phyloP scores from a whole-genome alignment of 208 protist genomes.

The Leptomonas pyrrhocoris region DNA sequence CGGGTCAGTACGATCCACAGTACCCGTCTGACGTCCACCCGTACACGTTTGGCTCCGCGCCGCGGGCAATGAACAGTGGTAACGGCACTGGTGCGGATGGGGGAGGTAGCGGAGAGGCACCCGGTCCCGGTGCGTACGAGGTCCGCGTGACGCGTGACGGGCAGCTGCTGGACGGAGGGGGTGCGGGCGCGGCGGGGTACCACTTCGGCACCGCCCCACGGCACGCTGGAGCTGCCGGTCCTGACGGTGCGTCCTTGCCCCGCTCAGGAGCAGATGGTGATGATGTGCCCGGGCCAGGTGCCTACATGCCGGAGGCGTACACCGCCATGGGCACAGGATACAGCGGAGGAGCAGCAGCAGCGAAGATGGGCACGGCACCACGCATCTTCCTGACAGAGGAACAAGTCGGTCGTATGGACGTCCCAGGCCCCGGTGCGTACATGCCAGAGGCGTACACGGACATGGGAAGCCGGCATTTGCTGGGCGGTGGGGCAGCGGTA shows the following conservation, averaged over 20 bases:
- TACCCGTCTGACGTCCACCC: conserved; percentile 9
- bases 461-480: neutral
- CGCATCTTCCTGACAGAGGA: neutral
- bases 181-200: neutral
- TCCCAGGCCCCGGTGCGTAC: conserved; percentile 18
- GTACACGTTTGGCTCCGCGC: conserved; percentile 14
- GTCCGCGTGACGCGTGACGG: conserved; percentile 21
- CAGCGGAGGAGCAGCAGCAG: neutral
- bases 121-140: conserved; percentile 55
- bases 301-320: conserved; percentile 11
- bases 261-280: too few species aligned
- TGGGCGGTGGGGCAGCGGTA: neutral
- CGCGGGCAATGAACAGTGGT: neutral
- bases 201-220: conserved; percentile 21
- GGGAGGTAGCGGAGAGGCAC: neutral
- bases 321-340: neutral
- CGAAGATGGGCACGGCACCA: conserved; percentile 4
- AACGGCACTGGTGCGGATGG: neutral
- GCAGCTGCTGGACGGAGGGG: neutral
- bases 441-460: conserved; percentile 8
- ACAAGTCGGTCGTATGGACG: neutral
- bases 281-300: conserved; percentile 5
- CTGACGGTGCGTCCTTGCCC: neutral
- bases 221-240: neutral
- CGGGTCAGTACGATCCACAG: conserved; percentile 31